Conservation (phyloP, 2,329 filamentous ascomycete genomes). For the Thielaviopsis punctulata region DNA sequence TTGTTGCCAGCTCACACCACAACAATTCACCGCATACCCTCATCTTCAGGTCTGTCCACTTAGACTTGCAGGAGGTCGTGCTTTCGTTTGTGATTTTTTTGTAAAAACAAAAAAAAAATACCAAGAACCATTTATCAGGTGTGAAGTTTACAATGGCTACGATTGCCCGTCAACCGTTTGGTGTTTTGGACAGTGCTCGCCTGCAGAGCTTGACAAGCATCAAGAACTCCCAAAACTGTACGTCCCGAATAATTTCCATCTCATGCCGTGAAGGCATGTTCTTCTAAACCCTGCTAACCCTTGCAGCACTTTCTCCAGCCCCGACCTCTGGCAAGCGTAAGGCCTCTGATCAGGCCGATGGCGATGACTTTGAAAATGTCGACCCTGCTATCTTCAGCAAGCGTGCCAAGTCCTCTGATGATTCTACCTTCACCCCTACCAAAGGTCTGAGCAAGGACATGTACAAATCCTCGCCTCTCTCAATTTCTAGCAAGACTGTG, state of each 20-base stretch:
- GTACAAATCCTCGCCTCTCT: constrained; percentile 29
- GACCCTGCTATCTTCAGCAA: constrained; percentile 41
- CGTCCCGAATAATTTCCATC: constrained; percentile 17
- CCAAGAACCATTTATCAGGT: no score
- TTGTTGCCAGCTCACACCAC: constrained; percentile 4
- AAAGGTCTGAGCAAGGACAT: constrained; percentile 25
- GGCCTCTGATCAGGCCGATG: constrained; percentile 31
- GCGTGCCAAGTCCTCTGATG: constrained; percentile 32
- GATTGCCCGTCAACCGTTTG: constrained; percentile 54
- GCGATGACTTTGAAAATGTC: constrained; percentile 41
- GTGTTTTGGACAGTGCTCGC: constrained; percentile 50
- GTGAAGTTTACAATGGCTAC: constrained; percentile 38
- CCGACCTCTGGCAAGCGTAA: constrained; percentile 36
- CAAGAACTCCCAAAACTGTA: constrained; percentile 66
- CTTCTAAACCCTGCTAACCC: constrained; percentile 19
- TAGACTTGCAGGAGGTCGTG: background rate
- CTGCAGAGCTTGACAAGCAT: constrained; percentile 55
- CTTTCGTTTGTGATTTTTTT: background rate
- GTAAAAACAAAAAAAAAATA: no score
- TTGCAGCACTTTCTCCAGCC: constrained; percentile 12
- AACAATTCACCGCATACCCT: constrained; percentile 4
- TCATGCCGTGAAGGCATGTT: background rate
- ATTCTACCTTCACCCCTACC: constrained; percentile 18
- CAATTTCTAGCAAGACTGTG: constrained; percentile 13
- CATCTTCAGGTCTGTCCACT: background rate